Conservation (phyloP, 2,329 filamentous ascomycete species). For the Coniosporium tulheliwenetii region DNA sequence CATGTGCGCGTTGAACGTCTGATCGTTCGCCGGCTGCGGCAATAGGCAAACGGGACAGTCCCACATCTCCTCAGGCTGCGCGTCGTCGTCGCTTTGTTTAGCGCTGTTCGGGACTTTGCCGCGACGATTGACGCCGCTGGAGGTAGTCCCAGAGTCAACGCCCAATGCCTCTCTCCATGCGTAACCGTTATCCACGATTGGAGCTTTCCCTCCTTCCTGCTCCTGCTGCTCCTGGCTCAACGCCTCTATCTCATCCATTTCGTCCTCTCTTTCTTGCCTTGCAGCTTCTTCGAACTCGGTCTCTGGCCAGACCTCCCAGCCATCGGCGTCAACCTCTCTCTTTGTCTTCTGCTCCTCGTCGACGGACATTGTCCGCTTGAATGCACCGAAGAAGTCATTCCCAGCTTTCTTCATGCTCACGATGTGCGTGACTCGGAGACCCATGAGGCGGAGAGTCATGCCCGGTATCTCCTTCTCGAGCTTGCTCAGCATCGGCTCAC, state of each 20-base stretch:
- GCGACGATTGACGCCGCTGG: not conserved
- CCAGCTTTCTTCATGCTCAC: constrained; percentile 72
- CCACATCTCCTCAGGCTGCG: constrained; percentile 42
- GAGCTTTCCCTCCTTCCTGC: constrained; percentile 5
- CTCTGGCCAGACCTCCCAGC: constrained; percentile 55
- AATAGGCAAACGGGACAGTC: constrained; percentile 76
- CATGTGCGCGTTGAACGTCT: constrained; percentile 76
- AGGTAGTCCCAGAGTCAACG: not conserved
- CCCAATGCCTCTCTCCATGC: constrained; percentile 9
- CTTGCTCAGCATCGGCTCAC: constrained; percentile 70
- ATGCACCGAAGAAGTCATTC: constrained; percentile 60
- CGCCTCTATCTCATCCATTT: constrained; percentile 44
- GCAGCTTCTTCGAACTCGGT: constrained; percentile 49
- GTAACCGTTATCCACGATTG: constrained; percentile 14
- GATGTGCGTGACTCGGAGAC: constrained; percentile 73
- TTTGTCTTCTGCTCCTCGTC: constrained; percentile 16
- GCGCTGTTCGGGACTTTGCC: constrained; percentile 1
- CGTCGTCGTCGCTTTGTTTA: not conserved
- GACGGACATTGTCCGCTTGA: constrained; percentile 6
- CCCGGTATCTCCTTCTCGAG: constrained; percentile 69
- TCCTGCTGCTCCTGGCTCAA: constrained; percentile 42
- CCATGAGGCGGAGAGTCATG: constrained; percentile 73
- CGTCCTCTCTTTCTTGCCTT: constrained; percentile 41
- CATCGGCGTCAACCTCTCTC: constrained; percentile 23
- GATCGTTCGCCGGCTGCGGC: constrained; percentile 60